Evolutionary conservation across 345 rosid genomes (phyloP), one percentile per base, ranked within the genome.

Genomic region (Heritiera fomes): DNA sequence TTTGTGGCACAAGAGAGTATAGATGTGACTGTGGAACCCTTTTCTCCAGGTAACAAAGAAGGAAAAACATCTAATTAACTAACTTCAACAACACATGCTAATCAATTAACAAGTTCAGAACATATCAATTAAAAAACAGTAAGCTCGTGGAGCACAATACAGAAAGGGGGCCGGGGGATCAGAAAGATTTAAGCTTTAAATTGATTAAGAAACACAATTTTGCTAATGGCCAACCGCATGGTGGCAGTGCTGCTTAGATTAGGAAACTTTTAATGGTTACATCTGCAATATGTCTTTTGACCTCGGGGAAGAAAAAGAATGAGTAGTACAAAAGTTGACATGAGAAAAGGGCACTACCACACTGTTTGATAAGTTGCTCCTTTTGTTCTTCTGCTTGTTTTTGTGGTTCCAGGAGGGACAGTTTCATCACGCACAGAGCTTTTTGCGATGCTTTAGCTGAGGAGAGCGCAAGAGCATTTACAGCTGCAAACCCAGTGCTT

Each of bases 401-500:
- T 76, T 71, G 11, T 73, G 78, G 70, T 63, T 77, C 49, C 86
- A 90, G 93, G 82, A 88, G 91, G 83, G 93, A 90, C 83, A 90
- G 93, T 83, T 90, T 88, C 83, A 83, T 86, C 84, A 90, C 93
- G 6, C 93, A 90, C 76, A 84, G 91, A 75, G 93, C 93, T 11
- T 90, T 90, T 81, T 90, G 93, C 65, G 91, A 90, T 53, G 86
- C 88, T 65, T 80, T 88, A 59, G 84, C 89, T 2, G 87, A 88
- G 52, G 93, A 90, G 66, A 83, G 78, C 61, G 88, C 78, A 20
- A 85, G 85, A 77, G 68, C 85, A 11, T 81, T 67, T 12, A 56
- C 84, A 14, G 66, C 80, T 38, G 28, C 77, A 23, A 83, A 80
- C 61, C 81, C 85, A 20, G 17, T 13, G 58, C 65, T 78, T 46